A percentile compares a stretch with the other conserved stretches of the same genome.
Evolutionary conservation across 1,284 basidiomycete genomes (phyloP).

Genomic region (Puccinia brachypodii): DNA sequence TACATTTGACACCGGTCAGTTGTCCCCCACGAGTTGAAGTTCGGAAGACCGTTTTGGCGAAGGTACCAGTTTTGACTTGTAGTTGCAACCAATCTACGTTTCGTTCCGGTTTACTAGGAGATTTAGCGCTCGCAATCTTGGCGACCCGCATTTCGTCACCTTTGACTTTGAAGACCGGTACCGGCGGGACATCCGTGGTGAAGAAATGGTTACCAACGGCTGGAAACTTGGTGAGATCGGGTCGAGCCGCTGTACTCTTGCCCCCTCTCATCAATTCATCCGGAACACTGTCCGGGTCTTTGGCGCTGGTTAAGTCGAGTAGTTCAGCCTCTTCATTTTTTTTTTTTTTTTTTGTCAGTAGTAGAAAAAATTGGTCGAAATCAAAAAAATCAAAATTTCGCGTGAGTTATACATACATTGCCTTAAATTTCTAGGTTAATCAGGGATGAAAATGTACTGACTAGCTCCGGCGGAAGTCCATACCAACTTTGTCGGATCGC

Average conservation of each 20-base stretch:
- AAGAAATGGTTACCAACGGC: not conserved
- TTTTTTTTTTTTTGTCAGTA: not conserved
- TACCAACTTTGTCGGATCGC: not conserved
- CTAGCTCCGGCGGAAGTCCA: conserved; percentile 7
- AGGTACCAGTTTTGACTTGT: not conserved
- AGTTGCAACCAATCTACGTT: conserved; percentile 26
- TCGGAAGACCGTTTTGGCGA: conserved; percentile 14
- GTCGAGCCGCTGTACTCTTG: not conserved
- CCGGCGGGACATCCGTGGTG: not conserved
- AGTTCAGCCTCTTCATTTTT: not conserved
- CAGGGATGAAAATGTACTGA: not conserved
- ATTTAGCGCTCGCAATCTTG: not conserved
- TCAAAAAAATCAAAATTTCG: too few relatives aligned
- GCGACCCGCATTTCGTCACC: not conserved
- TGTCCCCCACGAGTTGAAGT: conserved; percentile 5
- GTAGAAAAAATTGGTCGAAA: not conserved
- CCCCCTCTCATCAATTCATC: conserved; percentile 8
- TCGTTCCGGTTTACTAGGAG: not conserved
- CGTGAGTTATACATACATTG: not conserved
- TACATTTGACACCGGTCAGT: not conserved
- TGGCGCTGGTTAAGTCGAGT: not conserved
- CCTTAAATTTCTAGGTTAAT: not conserved
- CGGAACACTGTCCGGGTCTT: not conserved
- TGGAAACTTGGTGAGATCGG: not conserved
- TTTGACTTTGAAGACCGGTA: not conserved